Conservation (phyloP, 208 protist species). For the Wallacemonas rigidus region DNA sequence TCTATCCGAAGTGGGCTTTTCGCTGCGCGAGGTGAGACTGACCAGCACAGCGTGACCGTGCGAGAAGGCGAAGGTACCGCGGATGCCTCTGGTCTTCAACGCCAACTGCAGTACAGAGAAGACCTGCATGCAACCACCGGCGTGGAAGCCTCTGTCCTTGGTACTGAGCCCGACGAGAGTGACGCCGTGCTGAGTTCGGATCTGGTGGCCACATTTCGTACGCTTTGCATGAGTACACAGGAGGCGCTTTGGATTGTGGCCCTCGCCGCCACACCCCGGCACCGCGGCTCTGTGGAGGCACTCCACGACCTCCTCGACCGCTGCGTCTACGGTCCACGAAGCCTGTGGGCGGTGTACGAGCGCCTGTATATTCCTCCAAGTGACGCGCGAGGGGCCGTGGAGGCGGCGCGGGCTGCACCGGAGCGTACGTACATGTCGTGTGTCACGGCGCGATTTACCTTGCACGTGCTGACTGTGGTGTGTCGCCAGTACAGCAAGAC, state of each 20-base stretch:
- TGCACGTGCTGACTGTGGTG: conserved; percentile 16
- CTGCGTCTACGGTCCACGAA: conserved; percentile 10
- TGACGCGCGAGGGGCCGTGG: not conserved
- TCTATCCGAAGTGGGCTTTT: conserved; percentile 52
- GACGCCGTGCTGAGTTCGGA: not conserved
- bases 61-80: too few relatives aligned
- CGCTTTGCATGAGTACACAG: conserved; percentile 3
- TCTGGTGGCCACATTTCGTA: conserved; percentile 3
- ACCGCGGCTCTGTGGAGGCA: conserved; percentile 1
- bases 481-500: conserved; percentile 16
- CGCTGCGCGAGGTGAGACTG: not conserved
- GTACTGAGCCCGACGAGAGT: not conserved
- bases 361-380: conserved; percentile 26
- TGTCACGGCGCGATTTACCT: conserved; percentile 23
- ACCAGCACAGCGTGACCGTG: not conserved
- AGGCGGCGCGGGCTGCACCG: not conserved
- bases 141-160: too few relatives aligned
- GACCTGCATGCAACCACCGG: not conserved
- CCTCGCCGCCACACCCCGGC: conserved; percentile 4
- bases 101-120: not conserved
- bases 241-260: conserved; percentile 2
- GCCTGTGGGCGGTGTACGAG: conserved; percentile 19
- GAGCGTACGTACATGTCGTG: conserved; percentile 28
- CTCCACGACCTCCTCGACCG: conserved; percentile 7
- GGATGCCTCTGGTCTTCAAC: too few relatives aligned